Evolutionary conservation across 352 stramenopile species (phyloP), one percentile per base, ranked within the genome.

Genomic region (Pythium dissotocum): DNA sequence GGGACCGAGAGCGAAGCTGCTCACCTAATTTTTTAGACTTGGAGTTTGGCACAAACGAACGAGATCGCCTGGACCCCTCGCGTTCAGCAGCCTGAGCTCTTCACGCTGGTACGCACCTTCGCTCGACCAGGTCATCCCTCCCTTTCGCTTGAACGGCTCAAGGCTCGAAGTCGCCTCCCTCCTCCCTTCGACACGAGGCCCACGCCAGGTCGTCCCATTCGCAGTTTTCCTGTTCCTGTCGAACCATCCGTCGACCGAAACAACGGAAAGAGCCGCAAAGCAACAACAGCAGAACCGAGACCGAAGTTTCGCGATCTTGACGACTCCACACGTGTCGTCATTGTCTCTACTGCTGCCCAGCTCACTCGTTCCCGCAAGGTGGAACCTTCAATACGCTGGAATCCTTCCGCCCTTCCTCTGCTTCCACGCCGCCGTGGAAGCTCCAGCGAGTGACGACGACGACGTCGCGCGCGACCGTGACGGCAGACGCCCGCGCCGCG

Each of bases 181-280:
- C 28, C 28, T 30, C 28, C 28, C 28, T 32, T 42, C 36, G 32
- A 35, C 18, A 36, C 33, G 30, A 57, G 32, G 35, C 28, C 24
- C 8, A 5, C 24, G 46, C 48, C 35, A 65, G 51, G 71, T 77
- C 66, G 71, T 74, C 62, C 71, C 62, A 74, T 74, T 77, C 59
- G 35, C 28, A 51, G 44, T 66, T 72, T 73, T 77, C 64, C 42
- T 77, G 71, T 77, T 77, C 71, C 71, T 77, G 58, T 77, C 56
- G 67, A 65, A 48, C 67, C 67, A 69, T 70, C 62, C 58, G 71
- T 61, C 67, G 62, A 77, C 62, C 67, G 71, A 65, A 75, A 77
- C 71, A 77, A 46, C 36, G 36, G 26, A 21, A 49, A 26, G 14
- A 63, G 75, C 30, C 30, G 35, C 16, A 13, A 49, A 49, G 42